Evolutionary conservation across 495 filamentous ascomycete genomes (phyloP), one percentile per base, ranked within the genome.

Genomic region (Coniosporium apollinis): DNA sequence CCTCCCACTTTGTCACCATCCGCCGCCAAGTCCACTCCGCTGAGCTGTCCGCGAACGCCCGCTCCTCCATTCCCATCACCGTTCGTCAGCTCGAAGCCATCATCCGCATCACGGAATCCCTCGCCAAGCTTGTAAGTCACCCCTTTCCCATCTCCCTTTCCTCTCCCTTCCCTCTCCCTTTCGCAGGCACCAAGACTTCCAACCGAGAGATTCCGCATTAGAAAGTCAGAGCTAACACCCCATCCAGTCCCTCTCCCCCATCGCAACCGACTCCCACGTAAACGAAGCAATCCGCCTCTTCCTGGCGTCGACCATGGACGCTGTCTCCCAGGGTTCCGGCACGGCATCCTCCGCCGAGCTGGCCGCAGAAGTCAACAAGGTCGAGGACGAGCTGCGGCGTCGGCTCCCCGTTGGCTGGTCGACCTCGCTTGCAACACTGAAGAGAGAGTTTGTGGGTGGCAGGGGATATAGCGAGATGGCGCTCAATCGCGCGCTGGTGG

Each of bases 271-370:
- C 56, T 65, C 70, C 34, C 89, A 99, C 56, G 89, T 99, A 33
- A 85, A 99, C 52, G 89, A 99, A 61, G 89, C 91, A 1, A 99
- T 99, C 49, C 78, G 91, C 0, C 71, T 99, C 19, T 99, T 99
- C 76, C 62, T 99, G 3, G 91, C 87, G 28, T 82, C 74, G 1
- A 99, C 89, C 33, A 99, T 99, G 89, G 87, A 99, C 56, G 89
- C 89, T 2, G 82, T 94, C 26, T 82, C 80, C 28, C 83, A 93
- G 48, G 75, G 72, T 34, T 71, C 18, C 6, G 45, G 48, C 7
- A 17, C 40, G 21, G 36, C 79, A 40, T 81, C 79, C 30, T 82
- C 69, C 57, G 76, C 76, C 46, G 89, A 96, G 59, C 65, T 94
- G 33, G 84, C 82, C 61, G 84, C 91, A 35, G 87, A 94, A 51